Base-by-base conservation (phyloP, 768 basidiomycete species). In the Mycena polygramma region DNA sequence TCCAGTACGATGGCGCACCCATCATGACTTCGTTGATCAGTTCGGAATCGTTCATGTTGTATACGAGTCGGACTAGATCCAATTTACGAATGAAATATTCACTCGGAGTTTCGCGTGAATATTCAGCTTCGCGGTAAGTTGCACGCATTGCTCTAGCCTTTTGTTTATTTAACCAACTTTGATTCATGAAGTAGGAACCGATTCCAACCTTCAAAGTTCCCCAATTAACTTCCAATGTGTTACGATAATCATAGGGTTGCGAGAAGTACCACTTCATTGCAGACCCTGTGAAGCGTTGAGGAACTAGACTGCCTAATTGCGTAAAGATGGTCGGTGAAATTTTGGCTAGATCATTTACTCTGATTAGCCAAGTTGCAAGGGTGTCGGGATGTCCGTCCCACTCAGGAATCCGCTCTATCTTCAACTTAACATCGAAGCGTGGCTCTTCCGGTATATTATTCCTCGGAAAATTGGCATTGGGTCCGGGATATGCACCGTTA, bases 391-490 rank as follows among this genome's bases (percentile, higher is more conserved):
- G 73, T 0, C 81, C 81, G 63, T 81, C 76, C 81, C 81, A 82
- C 26, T 67, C 70, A 0, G 80, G 79, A 5, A 82, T 74, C 4
- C 54, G 66, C 0, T 81, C 78, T 0, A 73, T 20, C 61, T 80
- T 79, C 35, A 82, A 58, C 45, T 81, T 81, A n/a, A 60, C 57
- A 53, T 82, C 81, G 55, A 83, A 81, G n/a, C n/a, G n/a, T n/a
- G n/a, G n/a, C n/a, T n/a, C n/a, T n/a, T n/a, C n/a, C n/a, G n/a
- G n/a, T n/a, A n/a, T n/a, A n/a, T n/a, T n/a, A n/a, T n/a, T n/a
- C n/a, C n/a, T n/a, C n/a, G n/a, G n/a, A n/a, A n/a, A n/a, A n/a
- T n/a, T n/a, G n/a, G n/a, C n/a, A n/a, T n/a, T n/a, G n/a, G n/a
- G n/a, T n/a, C n/a, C n/a, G n/a, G n/a, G n/a, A n/a, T n/a, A n/a